Conservation (phyloP, 208 protist species). For the Acanthamoeba castellanii region DNA sequence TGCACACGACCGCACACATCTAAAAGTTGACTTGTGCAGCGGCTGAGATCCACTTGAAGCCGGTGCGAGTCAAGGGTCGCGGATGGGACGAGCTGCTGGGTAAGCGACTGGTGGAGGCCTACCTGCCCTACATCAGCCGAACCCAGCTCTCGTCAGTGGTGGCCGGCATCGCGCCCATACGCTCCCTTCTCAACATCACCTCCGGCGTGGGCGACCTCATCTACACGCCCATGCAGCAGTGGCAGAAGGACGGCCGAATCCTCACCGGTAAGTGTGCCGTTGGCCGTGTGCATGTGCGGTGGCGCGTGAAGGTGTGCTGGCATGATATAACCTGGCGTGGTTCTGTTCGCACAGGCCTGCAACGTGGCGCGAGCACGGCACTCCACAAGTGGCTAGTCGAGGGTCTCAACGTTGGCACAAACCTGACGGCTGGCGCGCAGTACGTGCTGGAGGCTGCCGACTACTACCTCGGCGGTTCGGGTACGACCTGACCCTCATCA, state of each 20-base stretch:
- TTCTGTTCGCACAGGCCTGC: constrained; percentile 33
- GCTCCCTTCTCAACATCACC: constrained; percentile 55
- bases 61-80: constrained; percentile 24
- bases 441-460: constrained; percentile 78
- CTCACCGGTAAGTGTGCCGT: not conserved
- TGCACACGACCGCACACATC: not conserved
- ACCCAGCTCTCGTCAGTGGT: constrained; percentile 64
- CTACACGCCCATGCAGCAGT: constrained; percentile 72
- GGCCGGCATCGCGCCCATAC: constrained; percentile 58
- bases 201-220: constrained; percentile 64
- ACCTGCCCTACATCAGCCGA: constrained; percentile 21
- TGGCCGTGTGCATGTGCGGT: not conserved
- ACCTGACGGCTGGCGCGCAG: constrained; percentile 79
- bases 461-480: constrained; percentile 71
- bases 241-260: constrained; percentile 71
- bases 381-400: constrained; percentile 79
- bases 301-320: too few species aligned
- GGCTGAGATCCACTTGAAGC: constrained; percentile 49
- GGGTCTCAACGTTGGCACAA: constrained; percentile 75
- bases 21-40: not conserved
- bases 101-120: constrained; percentile 61
- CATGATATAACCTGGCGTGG: too few species aligned
- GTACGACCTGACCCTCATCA: not conserved
- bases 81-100: constrained; percentile 73
- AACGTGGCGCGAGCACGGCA: constrained; percentile 68